Evolutionary conservation across 2,329 filamentous ascomycete genomes (phyloP).

Genomic region (Lasiodiplodia hormozganensis): DNA sequence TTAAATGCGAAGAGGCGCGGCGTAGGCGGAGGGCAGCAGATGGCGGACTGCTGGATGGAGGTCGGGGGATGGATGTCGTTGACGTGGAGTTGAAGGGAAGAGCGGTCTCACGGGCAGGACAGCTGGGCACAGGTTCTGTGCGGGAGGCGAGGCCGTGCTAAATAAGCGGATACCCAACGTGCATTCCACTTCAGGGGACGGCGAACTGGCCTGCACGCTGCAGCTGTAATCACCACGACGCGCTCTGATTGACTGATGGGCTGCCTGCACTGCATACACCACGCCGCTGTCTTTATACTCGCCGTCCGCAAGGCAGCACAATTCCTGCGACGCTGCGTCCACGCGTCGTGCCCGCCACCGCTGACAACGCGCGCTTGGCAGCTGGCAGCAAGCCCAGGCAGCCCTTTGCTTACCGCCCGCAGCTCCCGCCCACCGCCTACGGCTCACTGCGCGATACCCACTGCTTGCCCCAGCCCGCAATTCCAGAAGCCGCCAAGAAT

Average conservation of each 20-base stretch:
- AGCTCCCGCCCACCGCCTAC: conserved; percentile 23
- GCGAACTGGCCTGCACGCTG: conserved; percentile 28
- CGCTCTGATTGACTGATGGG: conserved; percentile 8
- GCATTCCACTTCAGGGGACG: conserved; percentile 29
- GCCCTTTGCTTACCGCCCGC: conserved; percentile 21
- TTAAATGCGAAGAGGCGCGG: conserved; percentile 34
- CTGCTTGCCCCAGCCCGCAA: conserved; percentile 21
- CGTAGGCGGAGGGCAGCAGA: conserved; percentile 36
- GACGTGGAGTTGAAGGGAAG: conserved; percentile 41
- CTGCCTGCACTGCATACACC: neutral
- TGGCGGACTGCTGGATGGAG: conserved; percentile 28
- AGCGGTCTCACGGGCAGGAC: conserved; percentile 47
- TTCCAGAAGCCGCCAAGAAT: conserved; percentile 27
- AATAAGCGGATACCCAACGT: conserved; percentile 45
- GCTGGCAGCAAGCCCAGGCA: conserved; percentile 8
- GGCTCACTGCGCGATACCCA: conserved; percentile 11
- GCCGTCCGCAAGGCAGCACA: conserved; percentile 15
- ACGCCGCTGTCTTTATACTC: neutral
- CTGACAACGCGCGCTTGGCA: conserved; percentile 24
- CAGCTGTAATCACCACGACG: conserved; percentile 22
- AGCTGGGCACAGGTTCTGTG: conserved; percentile 40
- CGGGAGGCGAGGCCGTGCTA: conserved; percentile 50
- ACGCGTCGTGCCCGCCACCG: conserved; percentile 27
- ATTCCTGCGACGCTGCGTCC: conserved; percentile 26
- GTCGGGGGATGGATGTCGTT: conserved; percentile 29